Evolutionary conservation across 257 asterid species (phyloP).

Genomic region (Forsythia viridissima): DNA sequence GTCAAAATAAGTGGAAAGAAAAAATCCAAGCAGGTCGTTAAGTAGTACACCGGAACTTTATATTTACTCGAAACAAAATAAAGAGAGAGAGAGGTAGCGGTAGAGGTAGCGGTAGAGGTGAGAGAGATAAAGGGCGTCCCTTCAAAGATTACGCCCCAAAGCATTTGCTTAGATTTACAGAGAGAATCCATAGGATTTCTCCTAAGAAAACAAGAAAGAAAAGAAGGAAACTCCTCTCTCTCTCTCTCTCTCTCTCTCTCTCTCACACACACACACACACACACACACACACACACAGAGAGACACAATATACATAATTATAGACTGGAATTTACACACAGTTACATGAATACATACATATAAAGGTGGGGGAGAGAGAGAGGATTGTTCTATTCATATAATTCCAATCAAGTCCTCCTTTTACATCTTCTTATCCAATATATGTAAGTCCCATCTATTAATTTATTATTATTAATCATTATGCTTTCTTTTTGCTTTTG

Average conservation of each 20-base stretch:
- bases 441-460: constrained; percentile 35
- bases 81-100: background rate
- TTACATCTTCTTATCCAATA: constrained; percentile 25
- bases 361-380: constrained; percentile 24
- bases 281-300: background rate
- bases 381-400: constrained; percentile 21
- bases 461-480: constrained; percentile 1
- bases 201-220: constrained; percentile 14
- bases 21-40: no score
- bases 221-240: constrained; percentile 32
- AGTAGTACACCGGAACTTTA: background rate
- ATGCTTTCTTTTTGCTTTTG: background rate
- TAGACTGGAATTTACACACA: background rate
- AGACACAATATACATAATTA: background rate
- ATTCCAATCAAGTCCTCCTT: constrained; percentile 28
- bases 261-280: background rate
- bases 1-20: no score
- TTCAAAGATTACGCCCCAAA: constrained; percentile 47
- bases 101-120: constrained; percentile 23
- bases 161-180: constrained; percentile 60
- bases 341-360: constrained; percentile 9
- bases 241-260: background rate
- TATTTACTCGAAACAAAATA: background rate
- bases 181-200: constrained; percentile 60
- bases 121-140: constrained; percentile 47